Evolutionary conservation across 305 asterid species (phyloP), one percentile per base, ranked within the genome.

Genomic region (Lippia alba): DNA sequence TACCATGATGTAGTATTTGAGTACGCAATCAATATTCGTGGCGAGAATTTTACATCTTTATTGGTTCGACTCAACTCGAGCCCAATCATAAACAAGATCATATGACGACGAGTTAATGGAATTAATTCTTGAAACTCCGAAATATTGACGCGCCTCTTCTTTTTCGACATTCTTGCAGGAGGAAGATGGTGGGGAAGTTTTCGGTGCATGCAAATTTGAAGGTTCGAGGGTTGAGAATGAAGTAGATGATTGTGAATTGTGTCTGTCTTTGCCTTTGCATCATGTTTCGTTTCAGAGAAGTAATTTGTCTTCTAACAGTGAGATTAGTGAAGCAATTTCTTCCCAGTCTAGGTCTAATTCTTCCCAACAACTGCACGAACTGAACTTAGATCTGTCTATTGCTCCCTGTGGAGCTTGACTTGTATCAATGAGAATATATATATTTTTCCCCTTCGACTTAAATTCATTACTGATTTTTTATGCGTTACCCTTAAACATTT

Each of bases 341-440:
- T 71, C 78, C 12, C 44, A 67, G 40, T 33, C 67, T 40, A 75
- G 61, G 61, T 75, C 68, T 56, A 54, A 53, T 55, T 78, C 82
- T 67, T 71, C 76, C 34, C 40, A 58, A 8, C 61, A 66, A 55
- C 57, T 62, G 2, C 62, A 40, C 55, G 39, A 32, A 36, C 62
- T 81, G 50, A 75, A 79, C 78, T 75, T 84, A 7, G 80, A 79
- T 67, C 83, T 84, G 40, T 77, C 89, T 12, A 77, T 84, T 55
- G 83, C 86, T 40, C 71, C 55, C 11, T 78, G 69, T 78, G 80
- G 78, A n/a, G 50, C 66, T 69, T 81, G 68, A 75, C 46, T 61
- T 69, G 16, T 40, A 4, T 45, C 12, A 24, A 46, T 71, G 39
- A 75, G 40, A 55, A 49, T 32, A 24, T 66, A 32, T 15, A 44